Evolutionary conservation across 2,329 filamentous ascomycete species (phyloP).

Genomic region (Fusarium udum): DNA sequence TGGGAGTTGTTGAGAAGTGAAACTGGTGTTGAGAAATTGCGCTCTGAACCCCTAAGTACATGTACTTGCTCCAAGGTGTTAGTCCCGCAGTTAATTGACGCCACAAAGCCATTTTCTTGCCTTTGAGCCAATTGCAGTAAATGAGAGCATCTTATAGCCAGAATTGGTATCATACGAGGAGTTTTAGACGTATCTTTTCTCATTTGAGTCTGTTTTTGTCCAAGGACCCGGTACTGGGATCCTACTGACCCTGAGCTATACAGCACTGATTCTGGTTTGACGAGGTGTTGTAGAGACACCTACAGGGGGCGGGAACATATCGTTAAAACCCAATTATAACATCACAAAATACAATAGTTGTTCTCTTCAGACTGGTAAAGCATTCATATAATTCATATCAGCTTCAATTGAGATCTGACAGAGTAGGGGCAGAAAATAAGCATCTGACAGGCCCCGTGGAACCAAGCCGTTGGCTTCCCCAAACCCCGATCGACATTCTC

Average conservation of each 20-base stretch:
- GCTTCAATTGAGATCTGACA: not conserved
- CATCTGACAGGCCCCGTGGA: not conserved
- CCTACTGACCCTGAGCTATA: not conserved
- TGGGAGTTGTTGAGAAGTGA: not conserved
- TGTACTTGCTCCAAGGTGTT: not conserved
- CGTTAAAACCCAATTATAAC: no score
- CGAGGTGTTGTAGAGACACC: not conserved
- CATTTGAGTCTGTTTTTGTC: not conserved
- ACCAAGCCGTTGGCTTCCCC: not conserved
- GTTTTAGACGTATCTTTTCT: not conserved
- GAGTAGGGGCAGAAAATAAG: not conserved
- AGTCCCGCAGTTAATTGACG: not conserved
- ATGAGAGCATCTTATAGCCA: not conserved
- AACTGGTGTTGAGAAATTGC: conserved; percentile 7
- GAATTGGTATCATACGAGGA: not conserved
- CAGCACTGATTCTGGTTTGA: not conserved
- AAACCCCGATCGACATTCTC: not conserved
- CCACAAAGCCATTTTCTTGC: not conserved
- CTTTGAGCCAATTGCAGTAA: not conserved
- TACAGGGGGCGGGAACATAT: not conserved
- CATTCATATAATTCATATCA: not conserved
- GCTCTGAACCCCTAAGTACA: not conserved
- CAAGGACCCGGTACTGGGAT: not conserved
- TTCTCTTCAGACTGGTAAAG: not conserved
- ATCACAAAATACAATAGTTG: no score